These are phyloP conservation scores for Ogataea angusta DNA, from an alignment of 805 yeast species.

Conservation along the genomic window DNA sequence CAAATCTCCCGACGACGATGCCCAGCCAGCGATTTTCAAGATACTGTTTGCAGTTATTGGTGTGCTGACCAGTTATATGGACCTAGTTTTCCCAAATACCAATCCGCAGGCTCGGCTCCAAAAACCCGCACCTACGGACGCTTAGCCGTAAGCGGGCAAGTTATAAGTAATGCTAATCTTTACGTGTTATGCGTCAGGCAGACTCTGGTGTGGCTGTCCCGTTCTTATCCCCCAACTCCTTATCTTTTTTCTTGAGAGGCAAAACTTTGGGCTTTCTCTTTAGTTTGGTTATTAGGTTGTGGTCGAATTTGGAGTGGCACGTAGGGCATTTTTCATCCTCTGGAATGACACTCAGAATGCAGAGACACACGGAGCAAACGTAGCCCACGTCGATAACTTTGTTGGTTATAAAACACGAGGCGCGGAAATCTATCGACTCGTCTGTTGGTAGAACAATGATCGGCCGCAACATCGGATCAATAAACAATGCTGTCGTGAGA, in stretches of 20 bases:
- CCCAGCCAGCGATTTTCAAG: slow-evolving; percentile 46
- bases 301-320: slow-evolving; percentile 77
- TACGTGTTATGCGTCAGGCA: too few relatives aligned
- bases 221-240: slow-evolving; percentile 4
- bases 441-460: slow-evolving; percentile 78
- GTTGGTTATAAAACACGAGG: slow-evolving; percentile 91
- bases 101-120: slow-evolving; percentile 31
- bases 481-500: slow-evolving; percentile 73
- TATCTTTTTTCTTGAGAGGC: slow-evolving; percentile 27
- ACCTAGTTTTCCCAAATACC: slow-evolving; percentile 45
- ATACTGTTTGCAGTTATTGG: slow-evolving; percentile 46
- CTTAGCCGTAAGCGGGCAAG: background rate
- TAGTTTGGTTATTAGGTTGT: slow-evolving; percentile 53
- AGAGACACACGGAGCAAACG: slow-evolving; percentile 92
- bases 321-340: slow-evolving; percentile 72
- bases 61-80: slow-evolving; percentile 48
- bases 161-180: too few relatives aligned
- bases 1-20: slow-evolving; percentile 28
- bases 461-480: slow-evolving; percentile 81
- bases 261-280: slow-evolving; percentile 50
- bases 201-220: background rate
- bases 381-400: slow-evolving; percentile 88
- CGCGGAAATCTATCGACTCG: slow-evolving; percentile 85
- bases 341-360: slow-evolving; percentile 73
- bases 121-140: background rate